These are phyloP conservation scores for Ophiostoma sp. DNA, from an alignment of 2,329 filamentous ascomycete species.

Conservation along the genomic window DNA sequence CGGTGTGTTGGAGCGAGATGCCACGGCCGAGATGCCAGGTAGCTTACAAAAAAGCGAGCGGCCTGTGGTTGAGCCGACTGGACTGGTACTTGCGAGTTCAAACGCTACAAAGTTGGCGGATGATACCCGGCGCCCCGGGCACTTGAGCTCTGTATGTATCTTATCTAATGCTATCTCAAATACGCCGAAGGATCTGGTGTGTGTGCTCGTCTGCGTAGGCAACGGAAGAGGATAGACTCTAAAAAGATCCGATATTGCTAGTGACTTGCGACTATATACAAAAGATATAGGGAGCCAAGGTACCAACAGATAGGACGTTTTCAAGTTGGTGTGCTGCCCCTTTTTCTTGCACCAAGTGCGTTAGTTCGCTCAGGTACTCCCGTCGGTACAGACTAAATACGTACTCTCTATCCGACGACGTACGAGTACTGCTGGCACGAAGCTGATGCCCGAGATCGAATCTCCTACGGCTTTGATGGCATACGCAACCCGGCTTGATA, in stretches of 20 bases:
- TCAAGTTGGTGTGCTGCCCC: slow-evolving; percentile 2
- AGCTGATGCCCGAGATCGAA: too few relatives aligned
- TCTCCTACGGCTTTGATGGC: too few relatives aligned
- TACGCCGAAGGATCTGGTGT: background rate
- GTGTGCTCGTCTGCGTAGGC: too few relatives aligned
- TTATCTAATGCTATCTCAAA: background rate
- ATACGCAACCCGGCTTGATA: too few relatives aligned
- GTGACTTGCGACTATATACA: background rate
- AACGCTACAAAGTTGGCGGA: background rate
- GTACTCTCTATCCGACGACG: too few relatives aligned
- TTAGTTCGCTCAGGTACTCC: background rate
- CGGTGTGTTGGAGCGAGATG: background rate
- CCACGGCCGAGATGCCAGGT: background rate
- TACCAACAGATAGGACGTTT: background rate
- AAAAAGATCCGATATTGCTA: background rate
- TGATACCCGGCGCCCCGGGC: background rate
- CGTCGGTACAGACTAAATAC: background rate
- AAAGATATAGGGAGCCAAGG: background rate
- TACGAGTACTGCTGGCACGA: too few relatives aligned
- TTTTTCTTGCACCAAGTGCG: slow-evolving; percentile 6
- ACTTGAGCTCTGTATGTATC: background rate
- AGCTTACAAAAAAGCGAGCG: background rate
- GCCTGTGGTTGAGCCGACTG: background rate
- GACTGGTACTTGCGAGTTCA: background rate
- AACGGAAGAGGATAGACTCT: background rate